phyloP scores from a whole-genome alignment of 805 yeast genomes.

The Saccharomycopsis sp. region DNA sequence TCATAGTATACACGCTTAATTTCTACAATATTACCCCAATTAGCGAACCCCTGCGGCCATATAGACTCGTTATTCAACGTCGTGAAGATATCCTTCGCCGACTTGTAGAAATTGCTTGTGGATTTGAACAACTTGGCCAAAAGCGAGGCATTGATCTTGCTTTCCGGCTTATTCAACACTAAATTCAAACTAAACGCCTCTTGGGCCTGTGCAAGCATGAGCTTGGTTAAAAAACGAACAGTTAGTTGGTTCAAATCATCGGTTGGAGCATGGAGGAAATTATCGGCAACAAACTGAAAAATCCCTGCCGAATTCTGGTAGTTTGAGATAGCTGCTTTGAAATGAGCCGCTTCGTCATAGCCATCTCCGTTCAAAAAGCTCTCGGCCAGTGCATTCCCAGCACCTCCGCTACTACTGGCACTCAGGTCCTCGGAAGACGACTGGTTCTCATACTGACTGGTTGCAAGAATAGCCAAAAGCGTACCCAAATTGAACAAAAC shows the following conservation, averaged over 20 bases:
- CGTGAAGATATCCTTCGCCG: constrained; percentile 35
- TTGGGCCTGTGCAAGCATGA: constrained; percentile 84
- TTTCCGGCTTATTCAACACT: constrained; percentile 39
- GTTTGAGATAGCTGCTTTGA: constrained; percentile 52
- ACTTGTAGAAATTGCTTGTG: constrained; percentile 48
- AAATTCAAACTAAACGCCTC: constrained; percentile 69
- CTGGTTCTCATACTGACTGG: constrained; percentile 30
- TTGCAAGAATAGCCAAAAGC: constrained; percentile 46
- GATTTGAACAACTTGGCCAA: constrained; percentile 70
- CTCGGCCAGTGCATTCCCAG: constrained; percentile 22
- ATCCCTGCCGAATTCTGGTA: constrained; percentile 79
- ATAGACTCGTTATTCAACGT: constrained; percentile 18
- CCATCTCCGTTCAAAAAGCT: constrained; percentile 15
- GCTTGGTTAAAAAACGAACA: constrained; percentile 51
- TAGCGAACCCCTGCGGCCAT: constrained; percentile 16
- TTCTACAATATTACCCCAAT: constrained; percentile 47
- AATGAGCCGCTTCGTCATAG: constrained; percentile 30
- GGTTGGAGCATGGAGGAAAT: constrained; percentile 85
- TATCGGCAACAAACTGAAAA: constrained; percentile 62
- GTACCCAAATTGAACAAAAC: constrained; percentile 74
- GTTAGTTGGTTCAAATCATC: constrained; percentile 67
- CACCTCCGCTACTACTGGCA: neutral
- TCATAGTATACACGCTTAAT: constrained; percentile 51
- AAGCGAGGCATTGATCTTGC: constrained; percentile 53
- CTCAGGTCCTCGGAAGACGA: constrained; percentile 15